Evolutionary conservation across 169 alveolate species (phyloP).

Genomic region (Eimeria acervulina): DNA sequence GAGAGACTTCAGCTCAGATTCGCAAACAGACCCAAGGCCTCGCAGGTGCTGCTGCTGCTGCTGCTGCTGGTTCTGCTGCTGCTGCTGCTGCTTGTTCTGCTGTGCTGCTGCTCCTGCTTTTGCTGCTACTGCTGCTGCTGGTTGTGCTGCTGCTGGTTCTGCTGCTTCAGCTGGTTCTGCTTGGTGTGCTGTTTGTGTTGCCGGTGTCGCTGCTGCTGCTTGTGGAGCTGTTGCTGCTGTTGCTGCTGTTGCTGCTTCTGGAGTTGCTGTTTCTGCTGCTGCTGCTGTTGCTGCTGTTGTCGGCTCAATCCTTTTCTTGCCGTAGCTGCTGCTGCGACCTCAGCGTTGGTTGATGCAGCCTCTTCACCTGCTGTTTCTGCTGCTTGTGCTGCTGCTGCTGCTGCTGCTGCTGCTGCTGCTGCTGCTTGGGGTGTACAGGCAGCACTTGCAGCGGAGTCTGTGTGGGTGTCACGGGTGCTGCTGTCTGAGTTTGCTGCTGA

Average conservation of each 20-base stretch:
- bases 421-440: too few relatives aligned
- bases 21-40: slow-evolving; percentile 12
- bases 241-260: too few relatives aligned
- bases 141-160: neutral
- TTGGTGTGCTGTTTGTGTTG: neutral
- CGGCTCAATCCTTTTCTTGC: neutral
- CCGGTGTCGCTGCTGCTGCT: neutral
- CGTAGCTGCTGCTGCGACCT: slow-evolving; percentile 11
- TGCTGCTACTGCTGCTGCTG: slow-evolving; percentile 16
- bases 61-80: neutral
- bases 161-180: too few relatives aligned
- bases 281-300: slow-evolving; percentile 22
- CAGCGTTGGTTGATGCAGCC: neutral
- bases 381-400: slow-evolving; percentile 14
- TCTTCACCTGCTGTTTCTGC: too few relatives aligned
- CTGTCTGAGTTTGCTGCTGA: slow-evolving; percentile 38
- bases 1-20: slow-evolving; percentile 53
- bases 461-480: slow-evolving; percentile 30
- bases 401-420: too few relatives aligned
- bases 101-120: slow-evolving; percentile 13
- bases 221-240: too few relatives aligned
- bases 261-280: slow-evolving; percentile 12
- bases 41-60: neutral
- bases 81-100: too few relatives aligned
- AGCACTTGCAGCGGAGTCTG: slow-evolving; percentile 39